Evolutionary conservation across 495 filamentous ascomycete species (phyloP), one percentile per base, ranked within the genome.

Genomic region (Tuber aestivum): DNA sequence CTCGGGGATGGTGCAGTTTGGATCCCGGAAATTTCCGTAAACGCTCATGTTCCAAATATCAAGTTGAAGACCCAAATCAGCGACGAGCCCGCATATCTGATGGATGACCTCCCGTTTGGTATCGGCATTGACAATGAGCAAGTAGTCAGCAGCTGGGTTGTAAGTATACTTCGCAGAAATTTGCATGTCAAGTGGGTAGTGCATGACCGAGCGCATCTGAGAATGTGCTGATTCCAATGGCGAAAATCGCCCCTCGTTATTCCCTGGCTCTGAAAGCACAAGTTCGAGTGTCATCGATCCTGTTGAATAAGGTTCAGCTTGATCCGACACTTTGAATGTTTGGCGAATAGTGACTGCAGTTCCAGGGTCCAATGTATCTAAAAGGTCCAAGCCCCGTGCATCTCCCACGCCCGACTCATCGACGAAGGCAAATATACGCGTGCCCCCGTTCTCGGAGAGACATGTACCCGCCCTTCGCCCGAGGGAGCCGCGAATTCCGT

Each of bases 11-110:
- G 50, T 61, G 50, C 56, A 79, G 16, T 70, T 44, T 5, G 78
- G 78, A 70, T 72, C 80, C 21, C 72, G 69, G 14, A 80, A 74
- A 27, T 72, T 78, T 10, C 78, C 79, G 69, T 80, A 81, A 1
- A 80, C 72, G 40, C 79, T 80, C 42, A 80, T 40, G 68, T 80
- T 80, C 79, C 79, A 80, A 9, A 80, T 61, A 14, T 80, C 79
- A 16, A 80, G 41, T 35, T 70, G 72, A 27, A 74, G 70, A 2
- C 73, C 69, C 0, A 80, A 75, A 41, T 80, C 79, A 3, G 44
- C 44, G 32, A 80, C 72, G 2, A 80, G 50, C 61, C 50, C 38
- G n/a, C 45, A 65, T 61, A 69, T 35, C 45, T 80, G 74, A 1
- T 74, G 69, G 2, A 80, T 80, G 7, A 68, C 70, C 37, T 74